phyloP scores from a whole-genome alignment of 2,329 filamentous ascomycete species.

The Calycina herbarum region DNA sequence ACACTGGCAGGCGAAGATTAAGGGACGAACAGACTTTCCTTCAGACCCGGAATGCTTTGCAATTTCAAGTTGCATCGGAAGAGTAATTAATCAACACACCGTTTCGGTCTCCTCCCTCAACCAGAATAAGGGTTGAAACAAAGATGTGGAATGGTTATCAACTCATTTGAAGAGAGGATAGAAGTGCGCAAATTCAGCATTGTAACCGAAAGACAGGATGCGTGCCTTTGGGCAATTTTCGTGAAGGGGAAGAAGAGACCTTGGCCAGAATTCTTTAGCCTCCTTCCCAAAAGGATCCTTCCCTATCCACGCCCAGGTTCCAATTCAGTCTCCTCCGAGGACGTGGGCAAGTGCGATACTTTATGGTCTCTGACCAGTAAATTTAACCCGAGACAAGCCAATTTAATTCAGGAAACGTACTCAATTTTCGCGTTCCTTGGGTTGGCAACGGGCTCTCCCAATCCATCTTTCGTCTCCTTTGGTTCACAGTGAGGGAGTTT shows the following conservation, averaged over 20 bases:
- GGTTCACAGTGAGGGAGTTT: no score
- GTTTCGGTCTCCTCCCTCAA: not conserved
- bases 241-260: not conserved
- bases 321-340: not conserved
- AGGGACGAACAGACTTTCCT: constrained; percentile 11
- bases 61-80: not conserved
- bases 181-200: constrained; percentile 2
- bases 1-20: constrained; percentile 43
- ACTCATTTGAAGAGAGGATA: constrained; percentile 3
- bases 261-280: not conserved
- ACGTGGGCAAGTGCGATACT: constrained; percentile 9
- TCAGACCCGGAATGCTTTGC: not conserved
- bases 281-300: not conserved
- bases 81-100: not conserved
- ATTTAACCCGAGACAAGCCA: not conserved
- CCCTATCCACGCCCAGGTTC: not conserved
- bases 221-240: not conserved
- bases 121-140: not conserved
- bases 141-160: constrained; percentile 1
- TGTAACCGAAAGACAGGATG: not conserved
- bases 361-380: not conserved
- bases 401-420: not conserved
- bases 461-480: not conserved
- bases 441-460: not conserved
- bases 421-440: not conserved